A percentile compares a stretch with the other conserved stretches of the same genome.
Evolutionary conservation across 2,329 filamentous ascomycete species (phyloP).

Genomic region (Chaetomium strumarium): DNA sequence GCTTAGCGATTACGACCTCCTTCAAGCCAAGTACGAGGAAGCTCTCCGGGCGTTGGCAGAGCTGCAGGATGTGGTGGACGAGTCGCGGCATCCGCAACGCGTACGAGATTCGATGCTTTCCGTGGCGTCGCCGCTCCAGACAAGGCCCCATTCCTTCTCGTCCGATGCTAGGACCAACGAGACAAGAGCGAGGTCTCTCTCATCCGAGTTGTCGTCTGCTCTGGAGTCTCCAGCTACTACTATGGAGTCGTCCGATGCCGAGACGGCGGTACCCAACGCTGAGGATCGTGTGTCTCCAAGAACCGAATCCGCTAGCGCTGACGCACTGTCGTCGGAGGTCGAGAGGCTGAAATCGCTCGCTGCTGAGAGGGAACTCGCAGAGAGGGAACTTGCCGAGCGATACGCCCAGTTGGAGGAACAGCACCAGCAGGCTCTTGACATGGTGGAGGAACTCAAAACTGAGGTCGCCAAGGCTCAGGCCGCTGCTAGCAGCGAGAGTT

Average conservation of each 20-base stretch:
- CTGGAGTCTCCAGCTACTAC: conserved; percentile 65
- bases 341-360: conserved; percentile 65
- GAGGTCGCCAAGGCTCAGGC: conserved; percentile 74
- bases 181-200: conserved; percentile 78
- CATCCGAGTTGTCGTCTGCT: conserved; percentile 86
- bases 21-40: conserved; percentile 87
- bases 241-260: conserved; percentile 54
- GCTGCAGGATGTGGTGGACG: conserved; percentile 78
- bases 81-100: conserved; percentile 59
- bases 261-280: conserved; percentile 45
- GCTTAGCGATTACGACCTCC: conserved; percentile 70
- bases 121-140: conserved; percentile 42
- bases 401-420: conserved; percentile 79
- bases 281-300: conserved; percentile 12
- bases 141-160: conserved; percentile 76
- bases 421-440: conserved; percentile 74
- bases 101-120: conserved; percentile 53
- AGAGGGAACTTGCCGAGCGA: conserved; percentile 65
- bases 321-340: conserved; percentile 54
- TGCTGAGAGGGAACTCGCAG: conserved; percentile 68
- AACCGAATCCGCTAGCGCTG: conserved; percentile 10
- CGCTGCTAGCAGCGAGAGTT: conserved; percentile 42
- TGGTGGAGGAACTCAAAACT: conserved; percentile 86
- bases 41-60: conserved; percentile 75
- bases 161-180: conserved; percentile 67